These are phyloP conservation scores for Naematelia encephala DNA, from an alignment of 768 basidiomycete genomes.

Conservation along the genomic window DNA sequence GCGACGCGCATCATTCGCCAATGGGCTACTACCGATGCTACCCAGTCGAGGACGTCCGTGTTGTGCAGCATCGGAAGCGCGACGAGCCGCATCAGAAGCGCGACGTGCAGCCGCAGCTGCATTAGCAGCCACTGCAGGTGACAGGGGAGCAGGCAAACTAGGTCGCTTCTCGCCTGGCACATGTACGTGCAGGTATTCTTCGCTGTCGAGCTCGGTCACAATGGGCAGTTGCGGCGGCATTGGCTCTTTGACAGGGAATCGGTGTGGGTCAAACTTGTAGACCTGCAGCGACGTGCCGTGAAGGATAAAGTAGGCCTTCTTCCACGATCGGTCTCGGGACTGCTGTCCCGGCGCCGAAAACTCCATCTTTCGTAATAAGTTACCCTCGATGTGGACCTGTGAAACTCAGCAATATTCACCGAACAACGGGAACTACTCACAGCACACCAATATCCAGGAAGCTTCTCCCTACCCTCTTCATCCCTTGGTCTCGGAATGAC, in stretches of 20 bases:
- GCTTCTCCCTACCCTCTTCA: constrained; percentile 75
- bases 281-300: constrained; percentile 87
- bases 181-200: constrained; percentile 49
- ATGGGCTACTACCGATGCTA: neutral
- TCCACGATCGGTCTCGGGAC: constrained; percentile 88
- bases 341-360: constrained; percentile 79
- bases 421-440: constrained; percentile 46
- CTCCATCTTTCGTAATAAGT: constrained; percentile 90
- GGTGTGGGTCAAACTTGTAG: constrained; percentile 53
- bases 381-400: constrained; percentile 67
- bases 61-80: neutral
- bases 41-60: neutral
- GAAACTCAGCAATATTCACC: neutral
- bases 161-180: constrained; percentile 30
- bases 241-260: constrained; percentile 43
- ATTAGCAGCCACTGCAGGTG: neutral
- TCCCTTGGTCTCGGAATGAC: constrained; percentile 52
- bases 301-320: constrained; percentile 77
- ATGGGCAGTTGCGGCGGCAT: constrained; percentile 24
- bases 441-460: constrained; percentile 77
- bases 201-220: constrained; percentile 39
- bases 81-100: neutral
- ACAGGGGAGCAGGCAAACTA: neutral
- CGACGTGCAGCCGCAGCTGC: constrained; percentile 2
- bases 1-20: constrained; percentile 6